Evolutionary conservation across 352 stramenopile species (phyloP).

Genomic region (Globisporangium sylvaticum): DNA sequence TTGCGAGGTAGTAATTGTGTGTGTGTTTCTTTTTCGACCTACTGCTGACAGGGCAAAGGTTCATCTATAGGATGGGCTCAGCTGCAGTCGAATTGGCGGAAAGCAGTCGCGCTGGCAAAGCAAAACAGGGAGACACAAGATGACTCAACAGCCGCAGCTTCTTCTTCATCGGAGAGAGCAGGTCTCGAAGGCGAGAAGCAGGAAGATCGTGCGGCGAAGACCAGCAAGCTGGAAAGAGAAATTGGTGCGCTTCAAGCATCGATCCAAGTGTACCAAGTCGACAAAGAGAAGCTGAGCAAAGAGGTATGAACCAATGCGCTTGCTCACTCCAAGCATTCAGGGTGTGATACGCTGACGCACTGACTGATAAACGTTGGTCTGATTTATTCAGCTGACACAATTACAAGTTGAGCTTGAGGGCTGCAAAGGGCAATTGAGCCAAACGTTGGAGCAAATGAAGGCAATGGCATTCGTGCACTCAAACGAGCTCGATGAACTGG

Average conservation of each 20-base stretch:
- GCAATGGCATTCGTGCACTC: background rate
- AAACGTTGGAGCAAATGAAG: background rate
- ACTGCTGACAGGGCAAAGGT: slow-evolving; percentile 19
- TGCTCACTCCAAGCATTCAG: background rate
- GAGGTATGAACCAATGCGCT: background rate
- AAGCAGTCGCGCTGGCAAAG: slow-evolving; percentile 10
- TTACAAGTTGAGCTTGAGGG: background rate
- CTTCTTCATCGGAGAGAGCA: background rate
- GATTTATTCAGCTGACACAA: background rate
- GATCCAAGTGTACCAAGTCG: background rate
- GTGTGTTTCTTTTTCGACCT: too few relatives aligned
- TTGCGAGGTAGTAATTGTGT: too few relatives aligned
- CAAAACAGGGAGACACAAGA: slow-evolving; percentile 2
- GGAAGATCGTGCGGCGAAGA: slow-evolving; percentile 10
- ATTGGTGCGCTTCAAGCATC: slow-evolving; percentile 7
- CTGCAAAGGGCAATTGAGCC: background rate
- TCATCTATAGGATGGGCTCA: slow-evolving; percentile 13
- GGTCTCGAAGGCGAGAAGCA: background rate
- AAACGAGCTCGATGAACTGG: slow-evolving; percentile 5
- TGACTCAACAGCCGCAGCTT: background rate
- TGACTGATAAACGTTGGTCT: background rate
- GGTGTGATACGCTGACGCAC: background rate
- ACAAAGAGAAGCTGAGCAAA: slow-evolving; percentile 13
- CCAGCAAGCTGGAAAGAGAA: slow-evolving; percentile 17
- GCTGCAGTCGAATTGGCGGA: slow-evolving; percentile 19